These are phyloP conservation scores for Jimgerdemannia flammicorona DNA, from an alignment of 192 early-diverging fungal genomes.

Conservation along the genomic window DNA sequence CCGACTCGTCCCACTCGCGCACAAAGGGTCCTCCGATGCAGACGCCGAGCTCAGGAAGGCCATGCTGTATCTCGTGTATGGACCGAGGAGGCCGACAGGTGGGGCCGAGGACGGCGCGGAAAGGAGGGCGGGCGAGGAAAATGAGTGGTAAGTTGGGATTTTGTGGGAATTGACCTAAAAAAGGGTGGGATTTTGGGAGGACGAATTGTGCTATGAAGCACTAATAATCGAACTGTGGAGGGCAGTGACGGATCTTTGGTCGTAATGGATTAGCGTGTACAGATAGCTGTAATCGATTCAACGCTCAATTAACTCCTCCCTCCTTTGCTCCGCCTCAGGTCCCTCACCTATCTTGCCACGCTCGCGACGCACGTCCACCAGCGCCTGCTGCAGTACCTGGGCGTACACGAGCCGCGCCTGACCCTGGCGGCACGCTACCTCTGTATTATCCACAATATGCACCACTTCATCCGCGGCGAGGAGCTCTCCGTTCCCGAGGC, in stretches of 20 bases:
- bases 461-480: conserved; percentile 5
- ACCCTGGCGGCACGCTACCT: conserved; percentile 1
- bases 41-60: background rate
- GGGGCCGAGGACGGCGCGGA: background rate
- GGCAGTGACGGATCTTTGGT: no score
- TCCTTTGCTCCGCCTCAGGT: background rate
- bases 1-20: background rate
- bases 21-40: background rate
- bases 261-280: background rate
- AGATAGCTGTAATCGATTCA: background rate
- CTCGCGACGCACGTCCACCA: background rate
- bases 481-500: background rate
- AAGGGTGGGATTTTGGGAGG: background rate
- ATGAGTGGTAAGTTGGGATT: background rate
- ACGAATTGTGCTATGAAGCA: background rate
- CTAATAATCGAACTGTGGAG: no score
- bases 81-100: no score
- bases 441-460: background rate
- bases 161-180: no score
- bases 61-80: background rate
- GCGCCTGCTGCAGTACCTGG: background rate
- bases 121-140: background rate
- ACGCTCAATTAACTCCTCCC: no score
- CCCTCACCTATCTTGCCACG: background rate
- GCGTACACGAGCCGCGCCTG: background rate